A percentile compares a stretch with the other conserved stretches of the same genome.
Evolutionary conservation across 495 filamentous ascomycete genomes (phyloP).

Genomic region (Penicillium arizonense): DNA sequence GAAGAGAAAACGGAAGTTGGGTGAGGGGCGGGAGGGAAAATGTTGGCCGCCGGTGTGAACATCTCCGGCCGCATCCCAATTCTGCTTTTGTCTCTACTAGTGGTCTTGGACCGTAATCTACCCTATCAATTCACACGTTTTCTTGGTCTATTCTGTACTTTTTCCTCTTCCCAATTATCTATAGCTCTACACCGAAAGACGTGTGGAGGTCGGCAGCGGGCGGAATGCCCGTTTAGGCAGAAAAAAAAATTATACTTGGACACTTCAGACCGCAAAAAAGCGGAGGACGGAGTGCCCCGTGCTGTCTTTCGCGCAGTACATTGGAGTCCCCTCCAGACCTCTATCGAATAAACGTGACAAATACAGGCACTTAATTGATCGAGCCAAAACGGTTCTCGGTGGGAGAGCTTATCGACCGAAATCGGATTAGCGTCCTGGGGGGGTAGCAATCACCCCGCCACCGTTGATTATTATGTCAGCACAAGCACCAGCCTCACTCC

Average conservation of each 20-base stretch:
- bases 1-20: slow-evolving; percentile 25
- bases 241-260: slow-evolving; percentile 12
- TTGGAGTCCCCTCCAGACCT: slow-evolving; percentile 14
- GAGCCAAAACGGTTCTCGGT: slow-evolving; percentile 26
- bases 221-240: slow-evolving; percentile 6
- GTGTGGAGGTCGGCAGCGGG: slow-evolving; percentile 5
- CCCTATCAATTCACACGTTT: neutral
- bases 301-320: slow-evolving; percentile 26
- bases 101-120: neutral
- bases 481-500: slow-evolving; percentile 16
- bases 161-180: neutral
- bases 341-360: slow-evolving; percentile 29
- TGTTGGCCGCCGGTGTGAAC: slow-evolving; percentile 34
- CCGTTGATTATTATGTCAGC: slow-evolving; percentile 15
- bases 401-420: slow-evolving; percentile 24
- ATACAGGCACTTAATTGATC: slow-evolving; percentile 27
- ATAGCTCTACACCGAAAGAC: too few species aligned
- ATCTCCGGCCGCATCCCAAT: slow-evolving; percentile 17
- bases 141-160: neutral
- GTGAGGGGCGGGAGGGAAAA: slow-evolving; percentile 38
- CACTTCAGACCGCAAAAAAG: slow-evolving; percentile 6
- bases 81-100: slow-evolving; percentile 2
- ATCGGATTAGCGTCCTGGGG: neutral
- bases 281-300: slow-evolving; percentile 17
- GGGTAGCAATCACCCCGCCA: slow-evolving; percentile 8